phyloP scores from a whole-genome alignment of 345 rosid species.

The Jatropha curcas region DNA sequence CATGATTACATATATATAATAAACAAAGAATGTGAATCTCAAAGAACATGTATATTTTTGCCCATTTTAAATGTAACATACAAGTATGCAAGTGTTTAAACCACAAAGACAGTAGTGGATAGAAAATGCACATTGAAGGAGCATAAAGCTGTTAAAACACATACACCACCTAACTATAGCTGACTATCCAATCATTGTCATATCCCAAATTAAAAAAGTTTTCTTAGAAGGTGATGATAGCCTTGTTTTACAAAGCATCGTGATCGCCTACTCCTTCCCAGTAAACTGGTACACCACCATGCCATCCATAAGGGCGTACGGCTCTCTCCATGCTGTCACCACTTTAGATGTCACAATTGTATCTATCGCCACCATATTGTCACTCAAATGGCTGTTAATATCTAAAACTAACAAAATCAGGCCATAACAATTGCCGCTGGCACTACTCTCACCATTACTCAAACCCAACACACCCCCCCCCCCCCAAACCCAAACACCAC shows the following conservation, averaged over 20 bases:
- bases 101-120: not conserved
- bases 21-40: not conserved
- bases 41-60: not conserved
- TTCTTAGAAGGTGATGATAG: not conserved
- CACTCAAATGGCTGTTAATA: not conserved
- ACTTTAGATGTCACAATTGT: not conserved
- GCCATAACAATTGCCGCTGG: too few species aligned
- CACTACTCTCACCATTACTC: too few species aligned
- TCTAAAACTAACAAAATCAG: not conserved
- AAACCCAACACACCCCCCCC: too few species aligned
- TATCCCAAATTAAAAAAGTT: not conserved
- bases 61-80: not conserved
- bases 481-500: too few species aligned
- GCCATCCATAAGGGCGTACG: not conserved
- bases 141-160: not conserved
- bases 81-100: not conserved
- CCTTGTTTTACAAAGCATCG: not conserved
- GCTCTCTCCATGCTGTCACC: not conserved
- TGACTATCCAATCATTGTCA: not conserved
- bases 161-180: not conserved
- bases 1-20: constrained; percentile 7
- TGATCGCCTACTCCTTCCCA: not conserved
- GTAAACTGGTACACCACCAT: not conserved
- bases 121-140: not conserved
- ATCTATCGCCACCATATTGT: not conserved